Conservation (phyloP, 1,139 yeast genomes). For the Candida buenavistaensis region DNA sequence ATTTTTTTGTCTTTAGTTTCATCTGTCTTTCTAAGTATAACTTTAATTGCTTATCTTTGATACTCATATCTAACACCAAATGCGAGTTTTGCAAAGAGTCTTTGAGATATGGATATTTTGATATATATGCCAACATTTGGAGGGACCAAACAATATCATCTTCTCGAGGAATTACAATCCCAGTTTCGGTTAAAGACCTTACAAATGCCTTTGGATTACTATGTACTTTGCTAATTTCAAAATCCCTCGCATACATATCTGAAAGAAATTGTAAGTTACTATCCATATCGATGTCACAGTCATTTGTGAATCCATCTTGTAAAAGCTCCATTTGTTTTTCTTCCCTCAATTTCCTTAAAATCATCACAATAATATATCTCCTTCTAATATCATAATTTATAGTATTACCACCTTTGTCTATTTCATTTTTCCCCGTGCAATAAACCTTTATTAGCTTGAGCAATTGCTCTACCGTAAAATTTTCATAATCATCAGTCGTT, state of each 20-base stretch:
- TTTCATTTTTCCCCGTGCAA: slow-evolving; percentile 7
- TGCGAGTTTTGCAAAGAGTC: slow-evolving; percentile 73
- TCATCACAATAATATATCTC: slow-evolving; percentile 36
- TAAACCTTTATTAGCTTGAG: slow-evolving; percentile 31
- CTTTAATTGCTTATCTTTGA: slow-evolving; percentile 45
- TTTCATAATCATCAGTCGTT: slow-evolving; percentile 43
- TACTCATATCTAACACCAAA: slow-evolving; percentile 54
- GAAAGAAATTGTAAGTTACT: slow-evolving; percentile 42
- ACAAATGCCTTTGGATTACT: slow-evolving; percentile 46
- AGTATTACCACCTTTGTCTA: slow-evolving; percentile 5
- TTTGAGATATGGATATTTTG: slow-evolving; percentile 83
- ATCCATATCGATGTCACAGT: slow-evolving; percentile 46
- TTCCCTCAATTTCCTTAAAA: slow-evolving; percentile 39
- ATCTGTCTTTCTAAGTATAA: slow-evolving; percentile 39
- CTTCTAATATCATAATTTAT: slow-evolving; percentile 35
- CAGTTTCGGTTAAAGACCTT: slow-evolving; percentile 65
- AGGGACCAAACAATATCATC: slow-evolving; percentile 95
- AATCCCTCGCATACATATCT: slow-evolving; percentile 43
- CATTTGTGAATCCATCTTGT: slow-evolving; percentile 33
- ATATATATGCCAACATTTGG: slow-evolving; percentile 87
- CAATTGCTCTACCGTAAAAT: slow-evolving; percentile 37
- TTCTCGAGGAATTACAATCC: slow-evolving; percentile 80
- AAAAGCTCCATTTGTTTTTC: slow-evolving; percentile 38
- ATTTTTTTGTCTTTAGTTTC: slow-evolving; percentile 34
- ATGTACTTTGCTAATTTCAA: slow-evolving; percentile 25